phyloP scores from a whole-genome alignment of 345 rosid species.

The Salix exigua region DNA sequence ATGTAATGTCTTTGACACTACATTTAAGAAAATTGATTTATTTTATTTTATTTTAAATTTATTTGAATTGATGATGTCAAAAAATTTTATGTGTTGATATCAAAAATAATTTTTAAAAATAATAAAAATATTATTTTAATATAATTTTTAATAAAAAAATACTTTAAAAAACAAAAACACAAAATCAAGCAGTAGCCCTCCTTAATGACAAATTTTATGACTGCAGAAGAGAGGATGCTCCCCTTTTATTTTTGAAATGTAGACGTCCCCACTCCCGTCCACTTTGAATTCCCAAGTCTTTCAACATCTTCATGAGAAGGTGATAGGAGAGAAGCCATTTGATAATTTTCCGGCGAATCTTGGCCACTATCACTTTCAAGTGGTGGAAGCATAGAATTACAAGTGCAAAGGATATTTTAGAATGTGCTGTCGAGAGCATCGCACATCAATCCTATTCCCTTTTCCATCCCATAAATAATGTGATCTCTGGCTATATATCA shows the following conservation, averaged over 20 bases:
- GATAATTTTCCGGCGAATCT: slow-evolving; percentile 41
- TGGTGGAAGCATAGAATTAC: slow-evolving; percentile 57
- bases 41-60: no score
- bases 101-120: no score
- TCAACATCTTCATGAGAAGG: slow-evolving; percentile 17
- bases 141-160: no score
- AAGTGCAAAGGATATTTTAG: slow-evolving; percentile 5
- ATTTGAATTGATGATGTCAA: no score
- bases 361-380: slow-evolving; percentile 33
- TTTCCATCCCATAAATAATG: slow-evolving; percentile 45
- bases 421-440: slow-evolving; percentile 22
- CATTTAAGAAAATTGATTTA: no score
- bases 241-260: neutral
- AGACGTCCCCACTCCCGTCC: slow-evolving; percentile 9
- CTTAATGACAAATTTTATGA: neutral
- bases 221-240: neutral
- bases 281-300: slow-evolving; percentile 15
- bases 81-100: no score
- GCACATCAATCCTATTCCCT: slow-evolving; percentile 1
- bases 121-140: no score
- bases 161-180: no score
- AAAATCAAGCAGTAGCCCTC: no score
- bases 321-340: slow-evolving; percentile 18
- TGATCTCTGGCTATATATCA: slow-evolving; percentile 26
- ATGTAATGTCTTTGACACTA: no score